These are phyloP conservation scores for Inga laurina DNA, from an alignment of 306 rosid genomes.

Conservation along the genomic window DNA sequence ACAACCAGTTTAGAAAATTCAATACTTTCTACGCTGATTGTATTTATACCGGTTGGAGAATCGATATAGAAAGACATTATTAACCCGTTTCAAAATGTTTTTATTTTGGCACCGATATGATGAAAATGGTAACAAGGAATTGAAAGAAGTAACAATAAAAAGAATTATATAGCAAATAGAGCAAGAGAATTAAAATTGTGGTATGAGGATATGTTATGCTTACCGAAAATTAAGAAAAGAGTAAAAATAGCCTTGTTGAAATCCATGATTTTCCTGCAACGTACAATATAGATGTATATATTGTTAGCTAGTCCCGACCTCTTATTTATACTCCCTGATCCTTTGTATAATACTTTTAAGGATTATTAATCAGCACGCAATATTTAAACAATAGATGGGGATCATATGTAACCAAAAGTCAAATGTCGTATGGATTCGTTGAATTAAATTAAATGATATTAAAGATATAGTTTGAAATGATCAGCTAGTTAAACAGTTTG, in stretches of 20 bases:
- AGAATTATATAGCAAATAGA: not conserved
- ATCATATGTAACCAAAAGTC: not conserved
- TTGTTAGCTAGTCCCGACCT: not conserved
- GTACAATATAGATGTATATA: not conserved
- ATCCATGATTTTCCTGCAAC: not conserved
- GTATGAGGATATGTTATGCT: not conserved
- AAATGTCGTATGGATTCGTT: too few relatives aligned
- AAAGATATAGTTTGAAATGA: not conserved
- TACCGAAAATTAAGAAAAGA: not conserved
- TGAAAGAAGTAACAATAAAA: not conserved
- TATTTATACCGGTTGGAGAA: not conserved
- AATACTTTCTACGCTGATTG: too few relatives aligned
- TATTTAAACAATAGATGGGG: not conserved
- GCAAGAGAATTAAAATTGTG: not conserved
- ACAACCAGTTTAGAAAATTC: too few relatives aligned
- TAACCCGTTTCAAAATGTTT: not conserved
- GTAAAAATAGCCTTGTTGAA: not conserved
- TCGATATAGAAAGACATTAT: not conserved
- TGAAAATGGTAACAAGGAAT: not conserved
- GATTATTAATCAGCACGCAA: not conserved
- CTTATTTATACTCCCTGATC: not conserved
- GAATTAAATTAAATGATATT: too few relatives aligned
- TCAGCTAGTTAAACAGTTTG: not conserved
- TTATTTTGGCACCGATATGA: too few relatives aligned
- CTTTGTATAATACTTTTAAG: too few relatives aligned